Evolutionary conservation across 441 rosid species (phyloP).

Genomic region (Euphorbia celastroides): DNA sequence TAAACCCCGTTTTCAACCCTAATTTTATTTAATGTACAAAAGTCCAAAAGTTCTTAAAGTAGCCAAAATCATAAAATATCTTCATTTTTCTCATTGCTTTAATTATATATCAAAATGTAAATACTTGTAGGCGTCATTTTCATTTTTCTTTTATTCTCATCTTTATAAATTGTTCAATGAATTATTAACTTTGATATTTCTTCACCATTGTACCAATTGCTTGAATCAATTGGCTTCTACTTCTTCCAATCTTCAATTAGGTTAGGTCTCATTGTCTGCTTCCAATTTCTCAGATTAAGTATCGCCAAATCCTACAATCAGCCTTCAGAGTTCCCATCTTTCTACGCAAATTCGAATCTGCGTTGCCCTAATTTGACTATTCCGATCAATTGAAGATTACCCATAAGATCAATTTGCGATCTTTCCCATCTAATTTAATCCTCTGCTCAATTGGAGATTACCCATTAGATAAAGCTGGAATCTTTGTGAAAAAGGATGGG

Average conservation of each 20-base stretch:
- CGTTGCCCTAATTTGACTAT: neutral
- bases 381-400: no score
- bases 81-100: no score
- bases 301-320: no score
- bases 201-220: neutral
- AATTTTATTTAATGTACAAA: no score
- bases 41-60: no score
- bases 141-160: neutral
- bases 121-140: neutral
- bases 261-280: neutral
- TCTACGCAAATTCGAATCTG: neutral
- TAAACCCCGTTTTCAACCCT: no score
- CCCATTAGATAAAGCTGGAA: neutral
- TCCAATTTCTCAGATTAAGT: neutral
- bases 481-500: slow-evolving; percentile 23
- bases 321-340: neutral
- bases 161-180: no score
- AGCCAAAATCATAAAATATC: no score
- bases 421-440: slow-evolving; percentile 7
- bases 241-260: neutral
- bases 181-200: neutral
- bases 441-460: neutral
- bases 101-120: no score
- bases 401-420: neutral
- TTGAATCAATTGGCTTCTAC: neutral